Base-by-base conservation (phyloP, 768 basidiomycete species). In the Pleurotus platypus region DNA sequence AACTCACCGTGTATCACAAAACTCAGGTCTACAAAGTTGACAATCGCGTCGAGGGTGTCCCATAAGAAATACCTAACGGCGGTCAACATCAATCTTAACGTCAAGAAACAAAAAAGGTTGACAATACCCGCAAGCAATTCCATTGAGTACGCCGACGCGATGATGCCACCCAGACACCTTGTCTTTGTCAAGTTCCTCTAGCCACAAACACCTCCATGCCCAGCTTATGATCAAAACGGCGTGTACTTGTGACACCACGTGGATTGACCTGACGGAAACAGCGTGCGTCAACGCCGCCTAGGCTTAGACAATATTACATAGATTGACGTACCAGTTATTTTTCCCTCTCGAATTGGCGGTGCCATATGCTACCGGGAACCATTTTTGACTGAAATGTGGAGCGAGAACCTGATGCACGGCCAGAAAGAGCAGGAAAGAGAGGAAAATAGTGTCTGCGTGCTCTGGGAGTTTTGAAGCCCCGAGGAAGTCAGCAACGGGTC, bases 161-260 rank as follows among this genome's bases (percentile, higher is more conserved):
- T 80, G 74, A 61, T 89, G 80, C 79, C 89, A 93, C 5, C 91
- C 93, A 64, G 87, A 93, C 5, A 84, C 86, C 30, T 82, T 82
- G 68, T 94, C 86, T n/a, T 70, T 63, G 24, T 71, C 67, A 15
- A 88, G 72, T 13, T 70, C 76, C 0, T 78, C 70, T 12, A 74
- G 68, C 43, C 76, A 67, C 18, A 92, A 72, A 38, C 78, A 79
- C 54, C 75, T 79, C 16, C 83, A 63, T 1, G 90, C 80, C 20
- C 89, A 75, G 0, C 86, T 83, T 35, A 92, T 76, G 55, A 90
- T 77, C 53, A 90, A 64, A 20, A 89, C 55, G 0, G 87, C 84
- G 65, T 94, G 90, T 1, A 84, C 72, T 62, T 92, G 83, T 0
- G 92, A 92, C 22, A 87, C 83, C 35, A 86, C 73, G 59, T 84